Evolutionary conservation across 805 yeast species (phyloP), one percentile per base, ranked within the genome.

Genomic region (Candida insectorum): DNA sequence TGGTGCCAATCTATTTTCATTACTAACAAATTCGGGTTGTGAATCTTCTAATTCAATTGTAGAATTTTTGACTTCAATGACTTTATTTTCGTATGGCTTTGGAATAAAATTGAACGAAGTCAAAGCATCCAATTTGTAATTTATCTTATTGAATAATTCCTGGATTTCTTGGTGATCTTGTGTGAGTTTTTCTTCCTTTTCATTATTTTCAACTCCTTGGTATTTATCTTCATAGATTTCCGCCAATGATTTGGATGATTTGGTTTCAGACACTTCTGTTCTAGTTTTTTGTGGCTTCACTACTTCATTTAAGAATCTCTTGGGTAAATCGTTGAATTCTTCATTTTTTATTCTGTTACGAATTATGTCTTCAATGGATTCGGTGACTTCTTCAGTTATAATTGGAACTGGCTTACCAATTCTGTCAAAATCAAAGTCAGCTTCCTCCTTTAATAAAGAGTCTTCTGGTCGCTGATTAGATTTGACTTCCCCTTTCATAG

Each of bases 101-200:
- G 98, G 98, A 40, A 88, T 75, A 65, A 83, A 93, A 56, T 88
- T 94, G 43, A 96, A 95, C n/a, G 97, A 88, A 31, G 94, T 79
- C 36, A 91, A 69, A 4, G 96, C 79, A 58, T 93, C 97, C 31
- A 91, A 73, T 47, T 82, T 83, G 50, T 82, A 79, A 30, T 73
- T 70, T 22, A 91, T 65, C 9, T 65, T 65, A 28, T 72, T 71
- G 52, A 77, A 88, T 37, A 91, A 52, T 22, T 71, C 78, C 11
- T 73, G 63, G 33, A 93, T 80, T 56, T 89, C 97, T 38, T 77
- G 74, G 56, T 93, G 97, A 5, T 84, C 81, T 31, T 71, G 71
- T 34, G 77, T 69, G 19, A 85, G 58, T 50, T 82, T 86, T 38
- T 81, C 93, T 30, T 68, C 78, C 36, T 69, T 54, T 30, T 68